Evolutionary conservation across 2,329 filamentous ascomycete genomes (phyloP).

Genomic region (Lasiodiplodia sp.): DNA sequence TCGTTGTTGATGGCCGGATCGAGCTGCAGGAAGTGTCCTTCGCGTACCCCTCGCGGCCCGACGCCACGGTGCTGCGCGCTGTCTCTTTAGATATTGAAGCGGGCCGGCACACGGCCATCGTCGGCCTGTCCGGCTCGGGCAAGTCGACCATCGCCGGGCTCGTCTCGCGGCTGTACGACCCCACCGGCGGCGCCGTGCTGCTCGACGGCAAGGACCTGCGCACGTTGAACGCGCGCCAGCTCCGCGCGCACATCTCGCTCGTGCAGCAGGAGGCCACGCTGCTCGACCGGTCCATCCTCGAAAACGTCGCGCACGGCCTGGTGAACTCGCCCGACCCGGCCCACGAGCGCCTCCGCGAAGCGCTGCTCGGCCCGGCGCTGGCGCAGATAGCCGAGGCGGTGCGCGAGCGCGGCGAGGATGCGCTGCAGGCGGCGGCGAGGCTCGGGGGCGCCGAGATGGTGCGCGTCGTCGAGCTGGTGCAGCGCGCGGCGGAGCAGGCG

Average conservation of each 20-base stretch:
- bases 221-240: conserved; percentile 46
- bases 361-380: conserved; percentile 60
- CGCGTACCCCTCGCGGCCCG: conserved; percentile 51
- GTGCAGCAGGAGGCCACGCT: conserved; percentile 62
- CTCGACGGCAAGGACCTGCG: conserved; percentile 50
- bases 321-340: conserved; percentile 47
- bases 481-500: conserved; percentile 62
- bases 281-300: conserved; percentile 59
- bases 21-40: conserved; percentile 49
- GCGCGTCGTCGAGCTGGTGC: conserved; percentile 61
- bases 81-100: conserved; percentile 47
- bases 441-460: conserved; percentile 52
- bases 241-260: conserved; percentile 47
- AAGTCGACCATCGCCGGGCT: conserved; percentile 53
- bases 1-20: conserved; percentile 36
- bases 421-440: conserved; percentile 53
- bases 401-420: conserved; percentile 56
- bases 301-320: conserved; percentile 62
- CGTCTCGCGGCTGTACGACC: conserved; percentile 51
- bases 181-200: conserved; percentile 38
- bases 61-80: conserved; percentile 47
- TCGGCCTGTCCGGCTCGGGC: conserved; percentile 48
- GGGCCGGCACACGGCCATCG: conserved; percentile 46
- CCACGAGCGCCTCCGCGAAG: conserved; percentile 50
- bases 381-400: conserved; percentile 61